Conservation (phyloP, 2,329 filamentous ascomycete species). For the Aspergillus sp. region DNA sequence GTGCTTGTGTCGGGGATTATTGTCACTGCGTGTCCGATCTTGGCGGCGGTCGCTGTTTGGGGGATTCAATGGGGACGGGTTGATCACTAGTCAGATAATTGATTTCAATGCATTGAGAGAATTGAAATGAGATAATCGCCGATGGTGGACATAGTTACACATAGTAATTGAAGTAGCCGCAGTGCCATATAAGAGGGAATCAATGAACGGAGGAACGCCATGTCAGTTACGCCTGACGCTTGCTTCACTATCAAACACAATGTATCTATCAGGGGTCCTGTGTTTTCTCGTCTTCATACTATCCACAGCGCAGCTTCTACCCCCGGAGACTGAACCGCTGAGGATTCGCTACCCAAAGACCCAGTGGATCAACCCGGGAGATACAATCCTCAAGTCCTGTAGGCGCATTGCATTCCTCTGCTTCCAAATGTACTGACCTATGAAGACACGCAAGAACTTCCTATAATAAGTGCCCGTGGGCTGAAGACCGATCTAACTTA, state of each 20-base stretch:
- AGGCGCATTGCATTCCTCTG: not conserved
- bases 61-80: not conserved
- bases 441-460: constrained; percentile 12
- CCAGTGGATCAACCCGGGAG: constrained; percentile 19
- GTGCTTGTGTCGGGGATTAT: not conserved
- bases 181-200: not conserved
- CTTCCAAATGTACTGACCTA: not conserved
- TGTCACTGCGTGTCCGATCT: not conserved
- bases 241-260: too few species aligned
- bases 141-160: not conserved
- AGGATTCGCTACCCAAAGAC: too few species aligned
- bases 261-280: too few species aligned
- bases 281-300: too few species aligned
- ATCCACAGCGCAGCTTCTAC: too few species aligned
- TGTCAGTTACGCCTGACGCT: too few species aligned
- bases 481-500: constrained; percentile 14
- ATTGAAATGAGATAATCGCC: not conserved
- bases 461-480: constrained; percentile 15
- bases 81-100: not conserved
- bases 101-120: not conserved
- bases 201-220: not conserved
- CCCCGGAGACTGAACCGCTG: too few species aligned
- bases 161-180: not conserved
- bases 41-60: not conserved
- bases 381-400: constrained; percentile 12